Evolutionary conservation across 2,329 filamentous ascomycete species (phyloP), one percentile per base, ranked within the genome.

Genomic region (Corinectria fuckeliana): DNA sequence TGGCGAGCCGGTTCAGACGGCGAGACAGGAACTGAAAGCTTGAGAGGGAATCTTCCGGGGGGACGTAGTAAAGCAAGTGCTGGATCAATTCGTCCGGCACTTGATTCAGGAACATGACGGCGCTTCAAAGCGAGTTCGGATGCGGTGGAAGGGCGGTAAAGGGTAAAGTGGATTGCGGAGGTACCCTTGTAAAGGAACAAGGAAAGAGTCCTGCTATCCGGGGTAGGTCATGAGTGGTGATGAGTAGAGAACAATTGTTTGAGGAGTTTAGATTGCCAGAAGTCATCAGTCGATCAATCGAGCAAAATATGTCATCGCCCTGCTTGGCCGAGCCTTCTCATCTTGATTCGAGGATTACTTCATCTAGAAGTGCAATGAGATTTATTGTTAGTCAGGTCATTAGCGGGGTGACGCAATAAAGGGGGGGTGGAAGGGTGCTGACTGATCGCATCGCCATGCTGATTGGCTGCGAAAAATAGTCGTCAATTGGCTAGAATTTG

Each of bases 1-100:
- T 87, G 36, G 87, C 84, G 56, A 96, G 79, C 47, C 81, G 80
- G 67, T 86, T 80, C 67, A 94, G 83, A 58, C 87, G 86, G 65
- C 80, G 85, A 20, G 85, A 91, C 10, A 90, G 81, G 23, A 76
- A 73, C 62, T 85, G 80, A 34, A 88, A 68, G 56, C 70, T 75
- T 13, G 65, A 52, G 36, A 88, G 74, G 48, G 81, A 81, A 60
- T 88, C 82, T 56, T 81, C 80, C 65, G 83, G 89, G 71, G 76
- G 86, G 72, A 77, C 74, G 71, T 87, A 87, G 62, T 83, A 81
- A 65, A 97, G 82, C 65, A 98, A 90, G 52, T 88, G 84, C 72
- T 92, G 87, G 69, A 98, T 82, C 63, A 98, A 85, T 79, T 99
- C 95, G 75, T 94, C 91, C 38, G 93, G 93, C 32, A 95, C 80